phyloP scores from a whole-genome alignment of 164 flowering plant species.

The Vitis cinerea region DNA sequence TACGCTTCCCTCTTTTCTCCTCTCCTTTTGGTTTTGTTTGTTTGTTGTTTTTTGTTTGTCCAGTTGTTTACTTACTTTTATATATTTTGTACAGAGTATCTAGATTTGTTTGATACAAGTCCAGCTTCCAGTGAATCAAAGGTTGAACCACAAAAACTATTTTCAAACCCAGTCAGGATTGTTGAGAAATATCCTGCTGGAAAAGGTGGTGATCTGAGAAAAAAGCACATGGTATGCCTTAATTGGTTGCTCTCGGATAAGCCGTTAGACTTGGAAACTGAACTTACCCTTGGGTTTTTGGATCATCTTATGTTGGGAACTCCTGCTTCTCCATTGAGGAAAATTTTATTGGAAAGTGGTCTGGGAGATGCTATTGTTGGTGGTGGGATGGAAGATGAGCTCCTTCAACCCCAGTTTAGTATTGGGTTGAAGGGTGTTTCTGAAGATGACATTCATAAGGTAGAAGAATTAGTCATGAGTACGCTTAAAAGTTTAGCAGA shows the following conservation, averaged over 20 bases:
- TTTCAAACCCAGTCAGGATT: slow-evolving; percentile 72
- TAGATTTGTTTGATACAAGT: slow-evolving; percentile 80
- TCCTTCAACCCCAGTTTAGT: slow-evolving; percentile 94
- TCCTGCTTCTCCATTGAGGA: slow-evolving; percentile 95
- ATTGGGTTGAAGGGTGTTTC: slow-evolving; percentile 90
- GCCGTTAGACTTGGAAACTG: slow-evolving; percentile 91
- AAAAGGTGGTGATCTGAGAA: slow-evolving; percentile 76
- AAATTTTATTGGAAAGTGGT: slow-evolving; percentile 85
- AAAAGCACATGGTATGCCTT: slow-evolving; percentile 95
- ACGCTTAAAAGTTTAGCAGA: slow-evolving; percentile 70
- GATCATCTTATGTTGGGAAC: slow-evolving; percentile 97
- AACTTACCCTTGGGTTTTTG: slow-evolving; percentile 87
- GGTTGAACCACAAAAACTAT: slow-evolving; percentile 62
- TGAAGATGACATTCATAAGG: slow-evolving; percentile 75
- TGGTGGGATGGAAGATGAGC: slow-evolving; percentile 94
- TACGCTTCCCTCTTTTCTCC: too few species aligned
- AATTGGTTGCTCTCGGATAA: slow-evolving; percentile 95
- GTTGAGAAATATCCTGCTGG: slow-evolving; percentile 94
- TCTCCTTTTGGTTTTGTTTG: too few species aligned
- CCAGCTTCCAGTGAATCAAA: slow-evolving; percentile 65
- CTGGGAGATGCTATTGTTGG: slow-evolving; percentile 96
- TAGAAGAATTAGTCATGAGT: slow-evolving; percentile 73
- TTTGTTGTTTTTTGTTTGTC: too few species aligned
- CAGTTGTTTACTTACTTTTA: too few species aligned
- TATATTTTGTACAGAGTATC: slow-evolving; percentile 51